phyloP scores from a whole-genome alignment of 1,284 basidiomycete genomes.

The Rhodotorula sp. region DNA sequence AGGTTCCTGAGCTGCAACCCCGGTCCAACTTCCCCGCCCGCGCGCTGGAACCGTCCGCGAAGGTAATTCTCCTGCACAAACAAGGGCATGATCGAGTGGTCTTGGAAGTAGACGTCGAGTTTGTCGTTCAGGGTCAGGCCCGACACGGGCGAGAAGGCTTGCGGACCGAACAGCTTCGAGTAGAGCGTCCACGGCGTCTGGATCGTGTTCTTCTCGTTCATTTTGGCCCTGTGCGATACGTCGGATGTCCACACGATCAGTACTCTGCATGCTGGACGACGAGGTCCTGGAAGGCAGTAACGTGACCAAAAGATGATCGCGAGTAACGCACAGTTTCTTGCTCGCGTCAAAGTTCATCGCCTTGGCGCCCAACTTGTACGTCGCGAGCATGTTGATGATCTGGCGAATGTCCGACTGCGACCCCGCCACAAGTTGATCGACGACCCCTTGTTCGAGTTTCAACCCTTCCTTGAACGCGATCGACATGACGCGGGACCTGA shows the following conservation, averaged over 20 bases:
- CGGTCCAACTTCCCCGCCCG: conserved; percentile 56
- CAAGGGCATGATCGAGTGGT: conserved; percentile 86
- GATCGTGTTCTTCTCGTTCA: conserved; percentile 89
- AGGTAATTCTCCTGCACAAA: conserved; percentile 95
- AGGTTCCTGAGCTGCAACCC: conserved; percentile 67
- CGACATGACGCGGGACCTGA: conserved; percentile 82
- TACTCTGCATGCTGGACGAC: not conserved
- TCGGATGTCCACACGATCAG: not conserved
- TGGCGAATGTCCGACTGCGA: conserved; percentile 94
- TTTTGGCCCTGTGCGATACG: conserved; percentile 62
- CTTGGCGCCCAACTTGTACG: conserved; percentile 76
- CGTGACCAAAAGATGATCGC: no score
- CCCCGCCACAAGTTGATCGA: conserved; percentile 86
- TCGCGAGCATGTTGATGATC: conserved; percentile 96
- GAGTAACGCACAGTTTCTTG: conserved; percentile 69
- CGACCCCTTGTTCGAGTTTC: conserved; percentile 82
- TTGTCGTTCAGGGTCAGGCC: conserved; percentile 84
- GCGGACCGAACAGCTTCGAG: conserved; percentile 80
- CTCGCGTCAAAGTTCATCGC: conserved; percentile 87
- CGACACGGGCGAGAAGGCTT: conserved; percentile 78
- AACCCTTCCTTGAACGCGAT: conserved; percentile 85
- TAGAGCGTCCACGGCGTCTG: conserved; percentile 88
- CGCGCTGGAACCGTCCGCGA: conserved; percentile 70
- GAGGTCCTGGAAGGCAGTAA: not conserved
- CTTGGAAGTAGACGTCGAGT: conserved; percentile 95